A percentile compares a stretch with the other conserved stretches of the same genome.
Conservation (phyloP, 2,329 filamentous ascomycete species). For the Aspergillus sp. region DNA sequence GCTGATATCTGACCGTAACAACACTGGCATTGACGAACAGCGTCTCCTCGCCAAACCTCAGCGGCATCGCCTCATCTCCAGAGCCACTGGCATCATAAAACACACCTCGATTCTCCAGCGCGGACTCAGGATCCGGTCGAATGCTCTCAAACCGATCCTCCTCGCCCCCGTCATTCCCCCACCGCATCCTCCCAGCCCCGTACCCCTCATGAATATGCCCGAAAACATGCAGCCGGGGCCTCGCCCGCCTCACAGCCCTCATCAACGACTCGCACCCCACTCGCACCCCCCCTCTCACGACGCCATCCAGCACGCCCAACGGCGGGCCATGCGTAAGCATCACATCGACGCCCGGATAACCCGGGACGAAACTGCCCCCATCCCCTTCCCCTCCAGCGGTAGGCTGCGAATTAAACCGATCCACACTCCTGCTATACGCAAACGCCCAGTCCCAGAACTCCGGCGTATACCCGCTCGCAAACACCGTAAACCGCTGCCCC, state of each 20-base stretch:
- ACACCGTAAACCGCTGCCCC: constrained; percentile 44
- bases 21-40: constrained; percentile 52
- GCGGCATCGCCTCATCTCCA: constrained; percentile 11
- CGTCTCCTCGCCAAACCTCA: constrained; percentile 43
- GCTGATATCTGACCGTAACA: constrained; percentile 41
- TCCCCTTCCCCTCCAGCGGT: constrained; percentile 11
- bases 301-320: constrained; percentile 40
- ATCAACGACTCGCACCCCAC: constrained; percentile 50
- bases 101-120: constrained; percentile 22
- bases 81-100: constrained; percentile 27
- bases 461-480: constrained; percentile 44
- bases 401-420: constrained; percentile 42
- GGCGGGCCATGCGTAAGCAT: constrained; percentile 56
- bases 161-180: constrained; percentile 10
- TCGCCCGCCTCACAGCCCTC: constrained; percentile 40
- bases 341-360: constrained; percentile 42
- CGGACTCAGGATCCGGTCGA: constrained; percentile 16
- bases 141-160: constrained; percentile 14
- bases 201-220: constrained; percentile 54
- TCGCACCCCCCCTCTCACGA: constrained; percentile 16
- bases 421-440: constrained; percentile 40
- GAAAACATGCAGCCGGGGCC: constrained; percentile 51
- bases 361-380: constrained; percentile 33
- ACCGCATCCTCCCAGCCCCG: constrained; percentile 33
- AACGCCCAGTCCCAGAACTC: constrained; percentile 51